Percentiles rank a stretch among this genome's conserved stretches.
These are phyloP conservation scores for Pleurozium schreberi DNA, from an alignment of 225 moss, liverwort and hornwort species.

Conservation along the genomic window DNA sequence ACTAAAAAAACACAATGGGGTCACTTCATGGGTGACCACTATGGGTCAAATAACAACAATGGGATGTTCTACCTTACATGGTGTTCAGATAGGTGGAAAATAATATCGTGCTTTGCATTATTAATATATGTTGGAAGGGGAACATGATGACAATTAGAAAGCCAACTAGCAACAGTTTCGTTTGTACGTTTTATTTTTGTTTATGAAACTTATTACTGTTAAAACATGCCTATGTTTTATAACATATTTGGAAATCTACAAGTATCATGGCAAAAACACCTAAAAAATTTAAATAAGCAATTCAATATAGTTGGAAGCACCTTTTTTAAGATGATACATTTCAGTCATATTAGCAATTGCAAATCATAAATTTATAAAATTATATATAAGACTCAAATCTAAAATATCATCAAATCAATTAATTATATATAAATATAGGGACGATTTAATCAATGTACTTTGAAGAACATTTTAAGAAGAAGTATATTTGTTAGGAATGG, in stretches of 20 bases:
- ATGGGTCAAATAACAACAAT: no score
- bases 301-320: background rate
- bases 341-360: background rate
- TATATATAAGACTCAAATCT: fast-evolving
- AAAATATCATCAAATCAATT: background rate
- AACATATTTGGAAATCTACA: background rate
- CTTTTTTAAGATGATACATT: background rate
- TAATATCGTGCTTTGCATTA: background rate
- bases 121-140: background rate
- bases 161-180: background rate
- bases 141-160: background rate
- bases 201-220: background rate
- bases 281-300: background rate
- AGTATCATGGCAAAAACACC: background rate
- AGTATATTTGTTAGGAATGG: background rate
- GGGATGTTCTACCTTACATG: no score
- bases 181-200: background rate
- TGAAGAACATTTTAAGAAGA: fast-evolving
- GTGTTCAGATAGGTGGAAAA: background rate
- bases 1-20: no score
- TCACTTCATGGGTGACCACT: no score
- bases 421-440: fast-evolving
- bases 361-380: background rate
- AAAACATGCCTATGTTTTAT: background rate
- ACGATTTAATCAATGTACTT: background rate